Conservation (phyloP, 2,329 filamentous ascomycete species). For the Paramyrothecium roridum region DNA sequence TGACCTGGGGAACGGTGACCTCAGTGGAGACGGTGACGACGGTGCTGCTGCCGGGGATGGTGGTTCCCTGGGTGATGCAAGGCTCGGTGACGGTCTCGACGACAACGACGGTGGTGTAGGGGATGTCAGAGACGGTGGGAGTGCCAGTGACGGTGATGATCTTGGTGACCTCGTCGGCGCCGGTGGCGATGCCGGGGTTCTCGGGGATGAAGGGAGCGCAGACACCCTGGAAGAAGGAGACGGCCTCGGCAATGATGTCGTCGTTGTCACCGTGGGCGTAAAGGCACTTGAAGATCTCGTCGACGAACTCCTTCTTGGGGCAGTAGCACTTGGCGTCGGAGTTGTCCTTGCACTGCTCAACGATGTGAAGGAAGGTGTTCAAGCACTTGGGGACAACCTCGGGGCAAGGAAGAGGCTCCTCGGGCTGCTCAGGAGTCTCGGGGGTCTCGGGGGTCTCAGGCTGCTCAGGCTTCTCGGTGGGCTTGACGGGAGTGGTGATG, state of each 20-base stretch:
- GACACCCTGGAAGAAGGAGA: slow-evolving; percentile 87
- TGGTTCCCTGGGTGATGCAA: slow-evolving; percentile 45
- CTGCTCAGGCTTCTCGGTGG: slow-evolving; percentile 4
- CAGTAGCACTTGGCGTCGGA: slow-evolving; percentile 84
- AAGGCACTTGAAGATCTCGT: slow-evolving; percentile 78
- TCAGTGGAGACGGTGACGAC: slow-evolving; percentile 49
- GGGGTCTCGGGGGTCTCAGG: slow-evolving; percentile 10
- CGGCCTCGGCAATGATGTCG: slow-evolving; percentile 64
- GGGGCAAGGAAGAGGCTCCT: slow-evolving; percentile 56
- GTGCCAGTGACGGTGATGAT: slow-evolving; percentile 54
- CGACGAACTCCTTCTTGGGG: slow-evolving; percentile 71
- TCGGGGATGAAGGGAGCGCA: slow-evolving; percentile 70
- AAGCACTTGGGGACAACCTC: slow-evolving; percentile 80
- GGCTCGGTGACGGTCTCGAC: slow-evolving; percentile 45
- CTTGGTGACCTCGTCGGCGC: slow-evolving; percentile 61
- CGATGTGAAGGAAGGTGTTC: slow-evolving; percentile 80
- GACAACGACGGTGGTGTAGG: slow-evolving; percentile 50
- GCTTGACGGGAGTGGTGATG: slow-evolving; percentile 29
- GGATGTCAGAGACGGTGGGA: slow-evolving; percentile 47
- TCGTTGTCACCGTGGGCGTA: slow-evolving; percentile 69
- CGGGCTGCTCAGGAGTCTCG: slow-evolving; percentile 9
- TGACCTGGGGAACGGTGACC: slow-evolving; percentile 51
- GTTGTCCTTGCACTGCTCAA: slow-evolving; percentile 74
- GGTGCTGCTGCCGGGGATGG: slow-evolving; percentile 40
- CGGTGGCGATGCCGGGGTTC: slow-evolving; percentile 85